Conservation (phyloP, 1,284 basidiomycete species). For the Anthracocystis setariae region DNA sequence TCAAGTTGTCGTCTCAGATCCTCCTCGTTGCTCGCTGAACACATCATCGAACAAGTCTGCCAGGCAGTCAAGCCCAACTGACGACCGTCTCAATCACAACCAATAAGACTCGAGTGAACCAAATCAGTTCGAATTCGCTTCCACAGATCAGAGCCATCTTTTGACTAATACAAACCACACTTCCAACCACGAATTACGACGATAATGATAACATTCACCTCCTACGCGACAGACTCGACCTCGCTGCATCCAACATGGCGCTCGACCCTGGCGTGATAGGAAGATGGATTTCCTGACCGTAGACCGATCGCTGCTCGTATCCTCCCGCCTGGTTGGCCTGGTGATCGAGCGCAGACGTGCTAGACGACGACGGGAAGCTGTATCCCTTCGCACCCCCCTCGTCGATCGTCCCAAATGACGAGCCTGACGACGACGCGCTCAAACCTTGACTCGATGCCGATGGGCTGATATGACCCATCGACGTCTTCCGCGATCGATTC, state of each 20-base stretch:
- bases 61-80: too few relatives aligned
- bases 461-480: constrained; percentile 28
- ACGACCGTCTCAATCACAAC: too few relatives aligned
- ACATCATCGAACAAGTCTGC: too few relatives aligned
- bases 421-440: constrained; percentile 13
- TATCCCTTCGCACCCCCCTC: constrained; percentile 16
- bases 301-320: background rate
- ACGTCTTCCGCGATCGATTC: constrained; percentile 23
- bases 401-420: constrained; percentile 23
- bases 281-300: constrained; percentile 14
- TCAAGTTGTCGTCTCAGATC: too few relatives aligned
- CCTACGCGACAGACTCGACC: constrained; percentile 51
- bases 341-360: constrained; percentile 12
- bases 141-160: too few relatives aligned
- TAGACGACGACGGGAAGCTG: constrained; percentile 20
- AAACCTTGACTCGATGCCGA: constrained; percentile 27
- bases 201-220: constrained; percentile 15
- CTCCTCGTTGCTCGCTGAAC: too few relatives aligned
- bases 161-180: too few relatives aligned
- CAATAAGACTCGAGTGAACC: too few relatives aligned
- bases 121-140: too few relatives aligned
- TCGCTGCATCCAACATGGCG: constrained; percentile 54
- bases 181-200: background rate
- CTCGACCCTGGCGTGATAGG: constrained; percentile 32
- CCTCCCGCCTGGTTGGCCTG: background rate